A percentile compares a stretch with the other conserved stretches of the same genome.
phyloP scores from a whole-genome alignment of 495 filamentous ascomycete genomes.

The Usnea hakonensis region DNA sequence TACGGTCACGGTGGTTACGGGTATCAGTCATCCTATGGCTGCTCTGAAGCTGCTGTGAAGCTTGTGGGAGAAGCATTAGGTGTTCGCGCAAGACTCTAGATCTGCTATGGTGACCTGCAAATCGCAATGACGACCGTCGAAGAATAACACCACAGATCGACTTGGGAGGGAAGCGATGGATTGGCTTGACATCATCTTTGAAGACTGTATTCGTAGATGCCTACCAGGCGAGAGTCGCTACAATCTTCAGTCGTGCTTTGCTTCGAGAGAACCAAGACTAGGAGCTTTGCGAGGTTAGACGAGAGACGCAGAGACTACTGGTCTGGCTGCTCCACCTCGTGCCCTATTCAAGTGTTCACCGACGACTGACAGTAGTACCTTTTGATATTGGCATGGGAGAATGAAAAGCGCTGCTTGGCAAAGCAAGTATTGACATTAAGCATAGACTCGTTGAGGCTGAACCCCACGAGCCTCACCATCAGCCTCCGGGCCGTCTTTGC shows the following conservation, averaged over 20 bases:
- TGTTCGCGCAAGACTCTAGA: constrained; percentile 13
- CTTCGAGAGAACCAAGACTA: background rate
- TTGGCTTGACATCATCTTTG: background rate
- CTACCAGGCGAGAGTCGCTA: background rate
- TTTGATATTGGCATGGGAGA: background rate
- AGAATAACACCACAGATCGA: background rate
- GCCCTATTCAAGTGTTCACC: too few species aligned
- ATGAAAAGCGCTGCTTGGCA: background rate
- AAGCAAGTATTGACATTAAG: background rate
- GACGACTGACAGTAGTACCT: background rate
- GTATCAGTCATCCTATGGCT: constrained; percentile 84
- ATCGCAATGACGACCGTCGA: background rate
- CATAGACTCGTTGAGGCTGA: background rate
- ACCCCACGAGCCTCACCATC: background rate
- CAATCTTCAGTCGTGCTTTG: background rate
- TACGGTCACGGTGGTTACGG: constrained; percentile 95
- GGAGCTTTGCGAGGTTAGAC: background rate
- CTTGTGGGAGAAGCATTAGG: constrained; percentile 59
- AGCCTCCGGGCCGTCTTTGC: background rate
- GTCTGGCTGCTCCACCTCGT: background rate
- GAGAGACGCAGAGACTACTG: background rate
- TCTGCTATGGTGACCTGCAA: background rate
- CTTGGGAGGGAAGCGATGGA: background rate
- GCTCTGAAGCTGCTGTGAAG: constrained; percentile 58
- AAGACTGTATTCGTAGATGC: background rate